Conservation (phyloP, 129 eudicot genomes). For the Tanacetum coccineum region DNA sequence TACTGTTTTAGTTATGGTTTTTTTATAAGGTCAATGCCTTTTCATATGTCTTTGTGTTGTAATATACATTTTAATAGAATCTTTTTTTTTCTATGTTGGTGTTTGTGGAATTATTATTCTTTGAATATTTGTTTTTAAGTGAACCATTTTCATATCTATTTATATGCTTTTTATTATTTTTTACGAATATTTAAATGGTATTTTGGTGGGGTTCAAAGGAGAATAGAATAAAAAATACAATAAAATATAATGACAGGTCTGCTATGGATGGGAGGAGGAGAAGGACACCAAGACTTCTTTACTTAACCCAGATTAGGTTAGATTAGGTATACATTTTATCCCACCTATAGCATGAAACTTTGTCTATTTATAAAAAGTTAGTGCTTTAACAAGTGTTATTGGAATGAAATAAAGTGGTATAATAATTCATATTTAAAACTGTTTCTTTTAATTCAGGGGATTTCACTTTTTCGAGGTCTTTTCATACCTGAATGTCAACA, state of each 20-base stretch:
- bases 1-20: no score
- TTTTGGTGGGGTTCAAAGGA: constrained; percentile 99
- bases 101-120: not conserved
- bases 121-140: not conserved
- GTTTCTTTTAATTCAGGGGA: constrained; percentile 50
- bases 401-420: no score
- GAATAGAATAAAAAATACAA: no score
- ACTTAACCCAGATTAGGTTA: constrained; percentile 92
- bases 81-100: not conserved
- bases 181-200: constrained; percentile 47
- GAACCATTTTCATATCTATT: not conserved
- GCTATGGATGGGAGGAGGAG: no score
- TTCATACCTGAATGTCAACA: constrained; percentile 97
- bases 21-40: no score
- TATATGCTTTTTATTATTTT: constrained; percentile 7
- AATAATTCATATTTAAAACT: no score
- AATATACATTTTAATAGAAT: not conserved
- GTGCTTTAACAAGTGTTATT: not conserved
- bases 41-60: not conserved
- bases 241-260: constrained; percentile 96
- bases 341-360: not conserved
- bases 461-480: constrained; percentile 82
- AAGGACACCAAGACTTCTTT: constrained; percentile 97
- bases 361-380: not conserved
- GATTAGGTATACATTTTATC: constrained; percentile 66